Conservation (phyloP, 768 basidiomycete genomes). For the Trametes coccinea region DNA sequence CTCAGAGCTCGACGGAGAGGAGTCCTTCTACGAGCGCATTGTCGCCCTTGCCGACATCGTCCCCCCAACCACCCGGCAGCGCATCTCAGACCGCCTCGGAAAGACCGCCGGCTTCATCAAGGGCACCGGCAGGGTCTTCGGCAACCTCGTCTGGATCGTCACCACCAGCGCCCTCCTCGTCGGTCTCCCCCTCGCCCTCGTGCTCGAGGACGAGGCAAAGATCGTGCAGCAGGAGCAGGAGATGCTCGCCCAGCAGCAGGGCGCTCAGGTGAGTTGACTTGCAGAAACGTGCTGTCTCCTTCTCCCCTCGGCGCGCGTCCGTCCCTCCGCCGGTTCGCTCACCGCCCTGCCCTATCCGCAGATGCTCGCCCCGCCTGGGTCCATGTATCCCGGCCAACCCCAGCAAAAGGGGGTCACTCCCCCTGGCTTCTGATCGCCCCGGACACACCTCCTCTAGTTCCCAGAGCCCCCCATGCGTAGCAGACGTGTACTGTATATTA, state of each 20-base stretch:
- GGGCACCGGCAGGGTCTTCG: slow-evolving; percentile 68
- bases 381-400: slow-evolving; percentile 49
- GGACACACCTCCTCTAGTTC: slow-evolving; percentile 5
- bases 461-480: slow-evolving; percentile 7
- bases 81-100: slow-evolving; percentile 60
- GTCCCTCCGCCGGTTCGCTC: slow-evolving; percentile 11
- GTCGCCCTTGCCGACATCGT: slow-evolving; percentile 95
- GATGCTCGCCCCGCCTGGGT: slow-evolving; percentile 66
- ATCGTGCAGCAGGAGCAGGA: slow-evolving; percentile 94
- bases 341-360: slow-evolving; percentile 31
- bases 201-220: slow-evolving; percentile 95
- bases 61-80: slow-evolving; percentile 84
- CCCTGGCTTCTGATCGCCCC: slow-evolving; percentile 69
- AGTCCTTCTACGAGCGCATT: slow-evolving; percentile 86
- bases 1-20: slow-evolving; percentile 70
- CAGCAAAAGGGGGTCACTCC: slow-evolving; percentile 66
- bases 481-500: slow-evolving; percentile 24
- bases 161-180: slow-evolving; percentile 93
- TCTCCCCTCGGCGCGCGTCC: slow-evolving; percentile 1
- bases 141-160: slow-evolving; percentile 92
- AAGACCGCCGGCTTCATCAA: slow-evolving; percentile 65
- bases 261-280: slow-evolving; percentile 53
- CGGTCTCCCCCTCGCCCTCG: slow-evolving; percentile 89
- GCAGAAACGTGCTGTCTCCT: slow-evolving; percentile 10
- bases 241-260: slow-evolving; percentile 89